Conservation (phyloP, 2,329 filamentous ascomycete species). For the Mycosphaerella sp. region DNA sequence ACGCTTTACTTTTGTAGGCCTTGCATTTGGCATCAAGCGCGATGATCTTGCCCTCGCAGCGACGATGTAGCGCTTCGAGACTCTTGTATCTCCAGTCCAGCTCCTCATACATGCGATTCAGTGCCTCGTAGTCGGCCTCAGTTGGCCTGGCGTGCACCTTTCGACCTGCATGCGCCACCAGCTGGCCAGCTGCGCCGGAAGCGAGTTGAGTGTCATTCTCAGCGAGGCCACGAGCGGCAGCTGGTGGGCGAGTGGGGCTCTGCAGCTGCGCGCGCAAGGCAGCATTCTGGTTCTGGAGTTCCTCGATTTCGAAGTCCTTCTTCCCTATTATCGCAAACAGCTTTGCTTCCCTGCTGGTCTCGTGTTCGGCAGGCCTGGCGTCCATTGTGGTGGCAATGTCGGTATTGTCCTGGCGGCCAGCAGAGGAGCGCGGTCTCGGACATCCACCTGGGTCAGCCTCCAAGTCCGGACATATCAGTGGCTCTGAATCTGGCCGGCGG, state of each 20-base stretch:
- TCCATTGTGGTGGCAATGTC: neutral
- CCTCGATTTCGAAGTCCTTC: slow-evolving; percentile 11
- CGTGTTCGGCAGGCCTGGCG: neutral
- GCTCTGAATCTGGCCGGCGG: too few relatives aligned
- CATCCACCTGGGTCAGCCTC: neutral
- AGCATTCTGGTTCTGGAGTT: slow-evolving; percentile 25
- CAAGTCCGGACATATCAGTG: slow-evolving; percentile 2
- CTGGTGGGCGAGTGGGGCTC: slow-evolving; percentile 1
- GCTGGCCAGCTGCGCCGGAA: neutral
- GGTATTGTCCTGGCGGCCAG: neutral
- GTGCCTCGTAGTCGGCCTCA: slow-evolving; percentile 23
- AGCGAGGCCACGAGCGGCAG: neutral
- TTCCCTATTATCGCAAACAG: slow-evolving; percentile 5
- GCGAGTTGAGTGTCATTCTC: neutral
- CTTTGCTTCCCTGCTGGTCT: slow-evolving; percentile 1
- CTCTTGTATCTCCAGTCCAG: slow-evolving; percentile 22
- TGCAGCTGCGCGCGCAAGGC: slow-evolving; percentile 19
- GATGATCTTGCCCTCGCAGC: slow-evolving; percentile 5
- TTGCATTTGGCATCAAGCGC: slow-evolving; percentile 20
- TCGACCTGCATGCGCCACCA: neutral
- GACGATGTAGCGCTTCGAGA: slow-evolving; percentile 24
- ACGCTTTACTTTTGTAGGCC: slow-evolving; percentile 37
- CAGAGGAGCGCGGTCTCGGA: neutral
- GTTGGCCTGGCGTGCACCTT: neutral
- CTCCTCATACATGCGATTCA: slow-evolving; percentile 30